Evolutionary conservation across 352 stramenopile species (phyloP).

Genomic region (Globisporangium nunn): DNA sequence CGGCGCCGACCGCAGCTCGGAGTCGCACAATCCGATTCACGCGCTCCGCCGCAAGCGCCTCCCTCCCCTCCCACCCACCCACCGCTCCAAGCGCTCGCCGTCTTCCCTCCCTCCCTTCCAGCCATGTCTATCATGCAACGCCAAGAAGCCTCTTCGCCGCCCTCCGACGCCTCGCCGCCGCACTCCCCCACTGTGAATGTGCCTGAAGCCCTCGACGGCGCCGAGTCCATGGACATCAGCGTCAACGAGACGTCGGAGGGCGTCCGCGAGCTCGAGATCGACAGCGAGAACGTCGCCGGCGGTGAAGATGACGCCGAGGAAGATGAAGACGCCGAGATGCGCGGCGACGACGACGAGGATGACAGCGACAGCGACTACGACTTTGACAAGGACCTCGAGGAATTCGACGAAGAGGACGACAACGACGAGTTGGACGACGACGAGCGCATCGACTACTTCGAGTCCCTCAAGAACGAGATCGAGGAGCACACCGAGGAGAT

Average conservation of each 20-base stretch:
- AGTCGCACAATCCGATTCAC: not conserved
- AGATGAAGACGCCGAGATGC: constrained; percentile 3
- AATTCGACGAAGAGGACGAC: constrained; percentile 11
- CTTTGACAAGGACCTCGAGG: constrained; percentile 8
- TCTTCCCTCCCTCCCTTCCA: too few species aligned
- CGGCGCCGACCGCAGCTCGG: too few species aligned
- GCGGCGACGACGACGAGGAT: constrained; percentile 3
- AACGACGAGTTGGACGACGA: constrained; percentile 9
- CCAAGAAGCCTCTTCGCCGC: not conserved
- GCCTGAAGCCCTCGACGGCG: not conserved
- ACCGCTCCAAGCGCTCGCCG: not conserved
- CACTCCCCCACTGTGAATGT: not conserved
- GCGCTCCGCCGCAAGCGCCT: not conserved
- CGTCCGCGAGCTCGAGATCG: not conserved
- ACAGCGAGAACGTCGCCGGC: not conserved
- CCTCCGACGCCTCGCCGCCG: not conserved
- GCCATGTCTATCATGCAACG: not conserved
- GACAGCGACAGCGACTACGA: constrained; percentile 12
- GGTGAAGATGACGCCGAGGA: not conserved
- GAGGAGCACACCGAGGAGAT: not conserved
- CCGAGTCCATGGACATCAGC: not conserved
- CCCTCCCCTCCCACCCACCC: not conserved
- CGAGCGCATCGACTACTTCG: constrained; percentile 7
- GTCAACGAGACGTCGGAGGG: not conserved
- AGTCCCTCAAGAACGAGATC: constrained; percentile 9